Percentiles rank a stretch among this genome's conserved stretches.
Evolutionary conservation across 257 asterid species (phyloP).

Genomic region (Prunella vulgaris): DNA sequence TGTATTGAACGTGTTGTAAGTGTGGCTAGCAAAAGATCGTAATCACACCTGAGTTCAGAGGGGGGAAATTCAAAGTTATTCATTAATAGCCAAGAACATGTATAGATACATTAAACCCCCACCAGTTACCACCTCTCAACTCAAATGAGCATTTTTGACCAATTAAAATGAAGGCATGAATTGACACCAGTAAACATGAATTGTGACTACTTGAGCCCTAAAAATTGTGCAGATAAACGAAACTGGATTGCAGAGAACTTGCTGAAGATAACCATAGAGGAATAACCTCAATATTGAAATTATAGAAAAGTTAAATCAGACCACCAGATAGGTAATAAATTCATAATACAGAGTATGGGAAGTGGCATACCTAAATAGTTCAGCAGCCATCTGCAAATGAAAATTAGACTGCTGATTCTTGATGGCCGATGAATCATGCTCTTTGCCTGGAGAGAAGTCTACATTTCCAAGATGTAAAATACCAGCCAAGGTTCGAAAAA

Average conservation of each 20-base stretch:
- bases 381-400: constrained; percentile 87
- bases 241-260: constrained; percentile 8
- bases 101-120: neutral
- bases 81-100: constrained; percentile 19
- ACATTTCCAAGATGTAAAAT: constrained; percentile 90
- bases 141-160: neutral
- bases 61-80: neutral
- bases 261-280: constrained; percentile 1
- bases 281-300: neutral
- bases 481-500: constrained; percentile 97
- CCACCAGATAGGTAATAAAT: constrained; percentile 1
- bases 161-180: neutral
- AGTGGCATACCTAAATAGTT: constrained; percentile 64
- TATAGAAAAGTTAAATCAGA: neutral
- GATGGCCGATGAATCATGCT: constrained; percentile 83
- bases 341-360: neutral
- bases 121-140: constrained; percentile 12
- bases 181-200: neutral
- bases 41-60: constrained; percentile 70
- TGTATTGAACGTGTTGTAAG: constrained; percentile 91
- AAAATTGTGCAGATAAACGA: neutral
- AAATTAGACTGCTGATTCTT: constrained; percentile 67
- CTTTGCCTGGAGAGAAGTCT: constrained; percentile 91
- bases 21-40: constrained; percentile 68
- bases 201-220: neutral